Percentiles rank a stretch among this genome's conserved stretches.
Conservation (phyloP, 306 rosid genomes). For the Dryas drummondii region DNA sequence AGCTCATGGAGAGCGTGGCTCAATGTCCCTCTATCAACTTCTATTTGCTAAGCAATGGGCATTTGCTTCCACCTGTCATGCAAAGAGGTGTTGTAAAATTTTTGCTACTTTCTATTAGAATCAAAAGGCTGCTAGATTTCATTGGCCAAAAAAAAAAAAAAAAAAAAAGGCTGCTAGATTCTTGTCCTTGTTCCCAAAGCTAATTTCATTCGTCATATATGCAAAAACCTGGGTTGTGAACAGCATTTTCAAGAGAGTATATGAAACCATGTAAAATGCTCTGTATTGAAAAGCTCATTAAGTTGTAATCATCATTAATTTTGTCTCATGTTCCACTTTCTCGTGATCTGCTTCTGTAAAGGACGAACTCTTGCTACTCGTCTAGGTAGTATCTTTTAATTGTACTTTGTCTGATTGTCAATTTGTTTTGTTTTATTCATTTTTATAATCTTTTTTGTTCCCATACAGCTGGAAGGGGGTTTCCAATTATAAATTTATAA, state of each 20-base stretch:
- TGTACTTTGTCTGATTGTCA: too few species aligned
- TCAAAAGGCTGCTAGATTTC: slow-evolving; percentile 31
- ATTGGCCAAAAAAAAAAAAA: too few species aligned
- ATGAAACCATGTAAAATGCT: background rate
- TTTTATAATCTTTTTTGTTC: too few species aligned
- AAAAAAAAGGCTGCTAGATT: too few species aligned
- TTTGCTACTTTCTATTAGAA: slow-evolving; percentile 31
- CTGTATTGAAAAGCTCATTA: background rate
- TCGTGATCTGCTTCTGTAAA: too few species aligned
- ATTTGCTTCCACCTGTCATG: slow-evolving; percentile 29
- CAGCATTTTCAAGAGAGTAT: background rate
- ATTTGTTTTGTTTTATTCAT: too few species aligned
- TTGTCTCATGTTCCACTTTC: background rate
- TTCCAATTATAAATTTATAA: too few species aligned
- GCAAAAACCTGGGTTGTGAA: slow-evolving; percentile 34
- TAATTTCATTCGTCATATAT: slow-evolving; percentile 28
- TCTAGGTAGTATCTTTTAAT: too few species aligned
- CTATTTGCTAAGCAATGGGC: background rate
- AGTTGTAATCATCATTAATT: background rate
- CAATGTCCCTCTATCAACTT: slow-evolving; percentile 19
- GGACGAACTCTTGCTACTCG: too few species aligned
- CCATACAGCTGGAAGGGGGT: too few species aligned
- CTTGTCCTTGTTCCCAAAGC: slow-evolving; percentile 20
- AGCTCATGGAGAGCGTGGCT: background rate
- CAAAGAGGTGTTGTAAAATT: slow-evolving; percentile 40